Evolutionary conservation across 805 yeast genomes (phyloP).

Genomic region (Kazachstania psychrophila): DNA sequence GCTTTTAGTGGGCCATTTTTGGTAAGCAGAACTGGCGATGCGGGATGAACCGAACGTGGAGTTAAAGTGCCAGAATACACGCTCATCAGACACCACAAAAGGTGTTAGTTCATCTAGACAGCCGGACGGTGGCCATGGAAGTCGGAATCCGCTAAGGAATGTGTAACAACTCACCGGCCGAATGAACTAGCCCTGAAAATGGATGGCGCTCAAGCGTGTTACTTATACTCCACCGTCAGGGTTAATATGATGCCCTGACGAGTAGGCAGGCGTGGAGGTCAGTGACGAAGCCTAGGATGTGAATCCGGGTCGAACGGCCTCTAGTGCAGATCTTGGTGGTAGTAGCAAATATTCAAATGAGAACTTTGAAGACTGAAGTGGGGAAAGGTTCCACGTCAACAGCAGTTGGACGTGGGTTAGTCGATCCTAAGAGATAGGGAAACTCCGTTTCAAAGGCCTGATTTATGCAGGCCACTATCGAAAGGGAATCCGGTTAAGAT

Average conservation of each 20-base stretch:
- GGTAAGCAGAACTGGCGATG: conserved; percentile 42
- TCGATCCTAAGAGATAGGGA: conserved; percentile 37
- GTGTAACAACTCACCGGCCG: conserved; percentile 46
- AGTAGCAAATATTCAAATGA: conserved; percentile 36
- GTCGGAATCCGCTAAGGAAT: conserved; percentile 50
- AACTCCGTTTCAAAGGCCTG: conserved; percentile 33
- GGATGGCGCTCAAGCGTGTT: conserved; percentile 32
- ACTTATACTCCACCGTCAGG: conserved; percentile 36
- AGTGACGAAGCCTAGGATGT: conserved; percentile 35
- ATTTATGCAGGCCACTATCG: conserved; percentile 30
- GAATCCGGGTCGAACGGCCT: conserved; percentile 35
- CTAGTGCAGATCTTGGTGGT: conserved; percentile 38
- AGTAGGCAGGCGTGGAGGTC: conserved; percentile 38
- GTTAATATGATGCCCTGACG: conserved; percentile 32
- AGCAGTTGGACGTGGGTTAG: conserved; percentile 37
- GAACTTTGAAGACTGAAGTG: conserved; percentile 37
- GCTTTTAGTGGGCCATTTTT: conserved; percentile 39
- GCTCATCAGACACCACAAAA: conserved; percentile 39
- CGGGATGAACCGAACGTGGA: conserved; percentile 37
- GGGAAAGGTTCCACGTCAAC: conserved; percentile 37
- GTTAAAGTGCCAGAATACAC: conserved; percentile 36
- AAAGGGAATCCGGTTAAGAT: conserved; percentile 38
- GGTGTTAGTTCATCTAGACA: conserved; percentile 37
- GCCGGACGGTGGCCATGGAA: conserved; percentile 48
- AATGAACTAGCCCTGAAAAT: conserved; percentile 38